Evolutionary conservation across 306 rosid species (phyloP), one percentile per base, ranked within the genome.

Genomic region (Myrica gale): DNA sequence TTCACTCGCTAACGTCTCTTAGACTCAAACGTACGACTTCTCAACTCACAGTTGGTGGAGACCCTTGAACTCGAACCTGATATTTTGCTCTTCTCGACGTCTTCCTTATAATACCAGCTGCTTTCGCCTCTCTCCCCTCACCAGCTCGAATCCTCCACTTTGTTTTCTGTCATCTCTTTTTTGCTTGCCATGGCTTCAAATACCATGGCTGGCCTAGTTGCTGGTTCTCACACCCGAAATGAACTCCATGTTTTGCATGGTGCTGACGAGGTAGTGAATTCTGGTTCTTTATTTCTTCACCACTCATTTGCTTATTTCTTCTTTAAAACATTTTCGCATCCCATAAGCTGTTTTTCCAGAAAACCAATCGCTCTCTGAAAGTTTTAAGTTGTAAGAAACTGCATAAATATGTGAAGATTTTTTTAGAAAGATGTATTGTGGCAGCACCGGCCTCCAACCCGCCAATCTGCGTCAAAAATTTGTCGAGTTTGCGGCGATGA

Each of bases 401-500:
- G 20, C 16, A 11, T n/a, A n/a, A n/a, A n/a, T 39, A 5, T 32
- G 13, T 19, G n/a, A 9, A 50, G 41, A 73, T 46, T 73, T 61
- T 57, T 74, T 45, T 51, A 16, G 19, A 42, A 56, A 63, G 1
- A 8, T 48, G 15, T 42, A 16, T 55, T 1, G 26, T 48, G 45
- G 86, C 86, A 86, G 92, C 83, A 78, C 51, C 87, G 79, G 74
- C 80, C 84, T 47, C 88, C 88, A 19, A 21, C 76, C 1, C 65
- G 74, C 19, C 87, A 86, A 71, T 6, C 91, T 57, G 68, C 58
- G 9, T 82, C 90, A 0, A 92, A 78, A 79, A 68, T 51, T 6
- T 95, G 99, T 70, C 79, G 96, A 39, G 91, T 95, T 79, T 96
- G 99, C 41, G 92, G 91, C 0, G 99, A 96, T 71, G 99, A 90